Conservation (phyloP, 768 basidiomycete species). For the Trametes cingulata region DNA sequence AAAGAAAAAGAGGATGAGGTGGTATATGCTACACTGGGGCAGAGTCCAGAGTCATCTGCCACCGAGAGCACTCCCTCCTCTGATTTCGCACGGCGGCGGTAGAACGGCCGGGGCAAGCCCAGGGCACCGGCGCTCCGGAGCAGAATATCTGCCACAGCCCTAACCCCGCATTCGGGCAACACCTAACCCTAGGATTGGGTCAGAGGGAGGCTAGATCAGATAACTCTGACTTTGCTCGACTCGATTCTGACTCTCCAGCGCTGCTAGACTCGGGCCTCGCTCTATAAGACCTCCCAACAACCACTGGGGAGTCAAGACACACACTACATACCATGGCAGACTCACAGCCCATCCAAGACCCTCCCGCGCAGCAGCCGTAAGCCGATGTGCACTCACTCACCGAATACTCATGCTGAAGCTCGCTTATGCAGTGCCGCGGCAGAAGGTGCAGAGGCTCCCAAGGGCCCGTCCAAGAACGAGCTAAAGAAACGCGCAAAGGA, state of each 20-base stretch:
- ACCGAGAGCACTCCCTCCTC: background rate
- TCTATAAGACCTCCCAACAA: conserved; percentile 14
- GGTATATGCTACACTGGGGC: conserved; percentile 8
- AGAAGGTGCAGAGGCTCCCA: conserved; percentile 30
- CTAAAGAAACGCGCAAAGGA: conserved; percentile 91
- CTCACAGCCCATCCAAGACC: conserved; percentile 19
- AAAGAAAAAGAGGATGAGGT: conserved; percentile 22
- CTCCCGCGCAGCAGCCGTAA: conserved; percentile 21
- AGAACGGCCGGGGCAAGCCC: conserved; percentile 17
- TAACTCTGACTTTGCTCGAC: conserved; percentile 16
- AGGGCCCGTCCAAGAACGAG: conserved; percentile 81
- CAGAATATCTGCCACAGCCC: background rate
- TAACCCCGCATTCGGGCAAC: conserved; percentile 10
- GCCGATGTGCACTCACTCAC: background rate
- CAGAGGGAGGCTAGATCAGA: conserved; percentile 7
- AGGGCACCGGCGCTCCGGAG: background rate
- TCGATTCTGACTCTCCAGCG: conserved; percentile 10
- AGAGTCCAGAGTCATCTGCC: conserved; percentile 5
- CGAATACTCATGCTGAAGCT: background rate
- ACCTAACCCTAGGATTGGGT: conserved; percentile 11
- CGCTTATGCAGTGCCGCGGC: conserved; percentile 9
- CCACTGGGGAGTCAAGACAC: background rate
- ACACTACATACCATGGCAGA: conserved; percentile 28
- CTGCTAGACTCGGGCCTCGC: background rate
- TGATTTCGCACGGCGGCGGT: conserved; percentile 21